A percentile compares a stretch with the other conserved stretches of the same genome.
phyloP scores from a whole-genome alignment of 306 rosid species.

The Prunus dulcis region DNA sequence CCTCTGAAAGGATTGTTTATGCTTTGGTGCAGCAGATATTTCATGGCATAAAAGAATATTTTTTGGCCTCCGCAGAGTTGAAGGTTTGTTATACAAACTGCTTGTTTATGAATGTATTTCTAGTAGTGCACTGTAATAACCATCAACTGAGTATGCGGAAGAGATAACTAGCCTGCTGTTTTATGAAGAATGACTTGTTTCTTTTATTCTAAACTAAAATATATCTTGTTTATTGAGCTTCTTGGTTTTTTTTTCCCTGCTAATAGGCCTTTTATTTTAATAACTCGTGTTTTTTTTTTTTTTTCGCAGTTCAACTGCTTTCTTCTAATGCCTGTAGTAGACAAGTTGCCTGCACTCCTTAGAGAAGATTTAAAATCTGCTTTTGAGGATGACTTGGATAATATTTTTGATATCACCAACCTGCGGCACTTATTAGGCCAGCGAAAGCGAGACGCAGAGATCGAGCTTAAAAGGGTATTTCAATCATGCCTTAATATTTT shows the following conservation, averaged over 20 bases:
- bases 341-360: conserved; percentile 89
- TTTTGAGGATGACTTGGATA: conserved; percentile 82
- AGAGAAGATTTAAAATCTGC: conserved; percentile 91
- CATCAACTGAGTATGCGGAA: neutral
- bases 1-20: conserved; percentile 94
- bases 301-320: conserved; percentile 92
- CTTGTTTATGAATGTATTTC: conserved; percentile 9
- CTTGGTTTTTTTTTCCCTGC: neutral
- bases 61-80: conserved; percentile 90
- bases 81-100: conserved; percentile 59
- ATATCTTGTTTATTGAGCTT: neutral
- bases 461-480: conserved; percentile 88
- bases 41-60: conserved; percentile 93
- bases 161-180: neutral
- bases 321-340: conserved; percentile 97
- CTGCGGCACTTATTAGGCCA: conserved; percentile 65
- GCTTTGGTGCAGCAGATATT: conserved; percentile 97
- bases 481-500: conserved; percentile 5
- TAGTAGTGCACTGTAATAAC: neutral
- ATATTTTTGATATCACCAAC: conserved; percentile 80
- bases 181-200: neutral
- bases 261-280: neutral
- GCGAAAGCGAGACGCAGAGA: conserved; percentile 69
- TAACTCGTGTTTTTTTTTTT: conserved; percentile 26
- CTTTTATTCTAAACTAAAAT: neutral